Evolutionary conservation across 805 yeast species (phyloP).

Genomic region (Starmerella gropengiesseri): DNA sequence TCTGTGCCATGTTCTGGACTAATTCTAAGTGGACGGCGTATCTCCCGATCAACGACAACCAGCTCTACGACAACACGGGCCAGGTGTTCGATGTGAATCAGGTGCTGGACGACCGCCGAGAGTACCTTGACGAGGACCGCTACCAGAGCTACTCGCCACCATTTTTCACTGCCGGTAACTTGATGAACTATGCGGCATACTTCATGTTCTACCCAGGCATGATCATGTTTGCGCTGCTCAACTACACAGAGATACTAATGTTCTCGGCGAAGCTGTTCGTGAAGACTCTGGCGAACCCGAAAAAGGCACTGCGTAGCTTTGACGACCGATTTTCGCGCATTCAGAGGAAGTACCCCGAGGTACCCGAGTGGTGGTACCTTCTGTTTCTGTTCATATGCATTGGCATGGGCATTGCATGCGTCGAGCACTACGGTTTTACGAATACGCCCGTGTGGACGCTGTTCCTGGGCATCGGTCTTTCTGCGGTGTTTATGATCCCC

Average conservation of each 20-base stretch:
- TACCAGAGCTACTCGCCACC: slow-evolving; percentile 58
- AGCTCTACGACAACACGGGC: slow-evolving; percentile 43
- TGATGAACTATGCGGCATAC: slow-evolving; percentile 47
- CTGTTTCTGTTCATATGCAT: slow-evolving; percentile 34
- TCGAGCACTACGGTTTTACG: slow-evolving; percentile 28
- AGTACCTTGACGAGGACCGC: slow-evolving; percentile 36
- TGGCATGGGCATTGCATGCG: slow-evolving; percentile 36
- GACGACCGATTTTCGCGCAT: slow-evolving; percentile 48
- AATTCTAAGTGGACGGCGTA: slow-evolving; percentile 43
- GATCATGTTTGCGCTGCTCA: slow-evolving; percentile 33
- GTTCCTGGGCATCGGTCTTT: slow-evolving; percentile 33
- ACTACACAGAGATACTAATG: slow-evolving; percentile 15
- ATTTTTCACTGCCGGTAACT: slow-evolving; percentile 50
- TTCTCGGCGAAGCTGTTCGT: not conserved
- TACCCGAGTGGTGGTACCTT: slow-evolving; percentile 41
- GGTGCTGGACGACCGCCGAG: slow-evolving; percentile 36
- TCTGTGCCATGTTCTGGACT: slow-evolving; percentile 33
- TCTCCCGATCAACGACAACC: slow-evolving; percentile 40
- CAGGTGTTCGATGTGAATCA: slow-evolving; percentile 38
- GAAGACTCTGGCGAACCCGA: slow-evolving; percentile 23
- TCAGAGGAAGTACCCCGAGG: slow-evolving; percentile 49
- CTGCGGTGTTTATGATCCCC: slow-evolving; percentile 42
- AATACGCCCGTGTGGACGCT: slow-evolving; percentile 29
- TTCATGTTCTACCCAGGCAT: slow-evolving; percentile 48
- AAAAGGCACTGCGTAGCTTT: slow-evolving; percentile 27